These are phyloP conservation scores for Epichloe typhina DNA, from an alignment of 2,329 filamentous ascomycete species.

Conservation along the genomic window DNA sequence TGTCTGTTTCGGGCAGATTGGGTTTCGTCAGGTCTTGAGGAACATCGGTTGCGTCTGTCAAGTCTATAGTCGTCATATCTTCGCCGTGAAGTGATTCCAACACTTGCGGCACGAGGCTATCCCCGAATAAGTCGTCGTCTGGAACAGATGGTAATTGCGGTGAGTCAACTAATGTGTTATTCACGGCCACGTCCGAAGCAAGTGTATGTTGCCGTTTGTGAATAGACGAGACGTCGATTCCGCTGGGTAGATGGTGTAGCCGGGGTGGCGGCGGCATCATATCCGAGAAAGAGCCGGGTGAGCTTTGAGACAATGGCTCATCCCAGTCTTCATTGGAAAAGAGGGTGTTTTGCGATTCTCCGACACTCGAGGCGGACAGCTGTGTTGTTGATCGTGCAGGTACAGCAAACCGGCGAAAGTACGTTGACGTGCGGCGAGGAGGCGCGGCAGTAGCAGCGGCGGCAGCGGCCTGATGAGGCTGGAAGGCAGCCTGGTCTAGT, in stretches of 20 bases:
- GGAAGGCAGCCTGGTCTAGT: slow-evolving; percentile 2
- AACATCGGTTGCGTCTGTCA: slow-evolving; percentile 29
- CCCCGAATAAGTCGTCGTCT: slow-evolving; percentile 18
- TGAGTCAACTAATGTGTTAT: not conserved
- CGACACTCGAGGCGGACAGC: slow-evolving; percentile 7
- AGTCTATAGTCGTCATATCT: slow-evolving; percentile 20
- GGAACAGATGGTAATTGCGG: not conserved
- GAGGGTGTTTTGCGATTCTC: slow-evolving; percentile 15
- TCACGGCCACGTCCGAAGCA: not conserved
- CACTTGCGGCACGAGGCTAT: slow-evolving; percentile 5
- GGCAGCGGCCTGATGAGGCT: slow-evolving; percentile 4
- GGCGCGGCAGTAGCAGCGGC: slow-evolving; percentile 2
- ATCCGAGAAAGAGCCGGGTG: slow-evolving; percentile 17
- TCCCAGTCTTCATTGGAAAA: slow-evolving; percentile 18
- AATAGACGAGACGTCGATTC: slow-evolving; percentile 4
- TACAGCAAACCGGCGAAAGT: slow-evolving; percentile 10
- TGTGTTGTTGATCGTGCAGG: slow-evolving; percentile 12
- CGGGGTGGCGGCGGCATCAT: slow-evolving; percentile 13
- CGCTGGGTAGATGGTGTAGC: not conserved
- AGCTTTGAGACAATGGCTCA: slow-evolving; percentile 13
- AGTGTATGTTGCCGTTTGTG: slow-evolving; percentile 17
- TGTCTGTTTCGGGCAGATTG: slow-evolving; percentile 25
- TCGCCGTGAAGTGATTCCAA: slow-evolving; percentile 5
- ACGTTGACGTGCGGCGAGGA: slow-evolving; percentile 4
- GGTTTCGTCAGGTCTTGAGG: slow-evolving; percentile 30